Conservation (phyloP, 148 eudicot species). For the Arctostaphylos glauca region DNA sequence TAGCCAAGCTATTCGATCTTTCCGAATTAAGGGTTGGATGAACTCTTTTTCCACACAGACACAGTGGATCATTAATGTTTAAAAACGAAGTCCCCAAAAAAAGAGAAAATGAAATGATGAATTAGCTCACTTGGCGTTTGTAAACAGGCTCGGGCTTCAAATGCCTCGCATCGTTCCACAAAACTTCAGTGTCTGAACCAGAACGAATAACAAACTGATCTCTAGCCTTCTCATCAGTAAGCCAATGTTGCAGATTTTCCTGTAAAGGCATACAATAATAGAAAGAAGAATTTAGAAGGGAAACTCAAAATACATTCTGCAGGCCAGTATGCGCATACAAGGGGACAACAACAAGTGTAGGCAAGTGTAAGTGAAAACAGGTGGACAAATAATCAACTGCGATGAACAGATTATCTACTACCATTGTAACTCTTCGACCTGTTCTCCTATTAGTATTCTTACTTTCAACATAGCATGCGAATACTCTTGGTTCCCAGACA, state of each 20-base stretch:
- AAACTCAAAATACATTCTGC: background rate
- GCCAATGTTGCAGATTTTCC: constrained; percentile 94
- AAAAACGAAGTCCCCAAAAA: background rate
- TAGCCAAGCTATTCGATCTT: background rate
- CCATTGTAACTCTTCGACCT: background rate
- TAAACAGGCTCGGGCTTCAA: constrained; percentile 79
- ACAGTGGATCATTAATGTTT: background rate
- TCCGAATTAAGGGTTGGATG: background rate
- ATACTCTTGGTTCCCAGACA: background rate
- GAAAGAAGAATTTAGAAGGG: too few relatives aligned
- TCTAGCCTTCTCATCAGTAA: constrained; percentile 86
- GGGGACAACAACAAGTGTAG: background rate
- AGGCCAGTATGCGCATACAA: background rate
- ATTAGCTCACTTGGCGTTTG: constrained; percentile 65
- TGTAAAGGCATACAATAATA: constrained; percentile 27
- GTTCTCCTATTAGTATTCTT: background rate
- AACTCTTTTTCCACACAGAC: background rate
- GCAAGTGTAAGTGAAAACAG: background rate
- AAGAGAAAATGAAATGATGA: constrained; percentile 11
- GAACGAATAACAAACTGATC: constrained; percentile 96
- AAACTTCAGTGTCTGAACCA: constrained; percentile 79
- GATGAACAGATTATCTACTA: too few relatives aligned
- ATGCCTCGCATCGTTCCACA: constrained; percentile 99
- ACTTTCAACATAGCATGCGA: background rate
- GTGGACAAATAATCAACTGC: too few relatives aligned